Conservation (phyloP, 2,329 filamentous ascomycete genomes). For the Arthrobotrys megalospora region DNA sequence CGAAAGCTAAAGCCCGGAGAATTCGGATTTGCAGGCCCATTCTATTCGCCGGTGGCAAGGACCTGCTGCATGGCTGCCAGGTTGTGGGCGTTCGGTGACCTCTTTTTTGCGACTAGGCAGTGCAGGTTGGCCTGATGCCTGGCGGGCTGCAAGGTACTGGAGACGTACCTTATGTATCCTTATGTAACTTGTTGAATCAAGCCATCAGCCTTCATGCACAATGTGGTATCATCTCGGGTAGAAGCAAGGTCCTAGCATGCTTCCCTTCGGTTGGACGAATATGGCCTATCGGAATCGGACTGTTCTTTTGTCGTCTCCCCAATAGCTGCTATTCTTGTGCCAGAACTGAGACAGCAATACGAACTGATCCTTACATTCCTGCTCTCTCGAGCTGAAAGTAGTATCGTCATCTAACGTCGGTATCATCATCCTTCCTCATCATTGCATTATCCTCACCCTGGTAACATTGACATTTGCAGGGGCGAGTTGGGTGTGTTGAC, state of each 20-base stretch:
- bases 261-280: constrained; percentile 50
- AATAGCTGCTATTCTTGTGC: constrained; percentile 45
- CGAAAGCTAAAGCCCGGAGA: constrained; percentile 27
- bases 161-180: background rate
- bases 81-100: constrained; percentile 47
- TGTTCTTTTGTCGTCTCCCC: constrained; percentile 10
- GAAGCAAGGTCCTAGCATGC: constrained; percentile 24
- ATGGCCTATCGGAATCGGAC: constrained; percentile 46
- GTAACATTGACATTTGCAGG: background rate
- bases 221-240: constrained; percentile 35
- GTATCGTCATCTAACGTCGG: constrained; percentile 7
- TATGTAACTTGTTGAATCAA: constrained; percentile 9
- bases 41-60: constrained; percentile 55
- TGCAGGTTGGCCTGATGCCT: constrained; percentile 29
- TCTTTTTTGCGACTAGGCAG: constrained; percentile 44
- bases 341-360: constrained; percentile 41
- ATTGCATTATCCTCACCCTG: background rate
- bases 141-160: constrained; percentile 31
- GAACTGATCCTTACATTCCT: constrained; percentile 4
- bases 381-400: constrained; percentile 24
- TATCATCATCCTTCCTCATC: constrained; percentile 14
- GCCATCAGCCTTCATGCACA: constrained; percentile 26
- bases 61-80: constrained; percentile 16
- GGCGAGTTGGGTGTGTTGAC: constrained; percentile 1
- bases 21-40: constrained; percentile 27